Base-by-base conservation (phyloP, 1,284 basidiomycete genomes). In the Mycosarcoma maydis region DNA sequence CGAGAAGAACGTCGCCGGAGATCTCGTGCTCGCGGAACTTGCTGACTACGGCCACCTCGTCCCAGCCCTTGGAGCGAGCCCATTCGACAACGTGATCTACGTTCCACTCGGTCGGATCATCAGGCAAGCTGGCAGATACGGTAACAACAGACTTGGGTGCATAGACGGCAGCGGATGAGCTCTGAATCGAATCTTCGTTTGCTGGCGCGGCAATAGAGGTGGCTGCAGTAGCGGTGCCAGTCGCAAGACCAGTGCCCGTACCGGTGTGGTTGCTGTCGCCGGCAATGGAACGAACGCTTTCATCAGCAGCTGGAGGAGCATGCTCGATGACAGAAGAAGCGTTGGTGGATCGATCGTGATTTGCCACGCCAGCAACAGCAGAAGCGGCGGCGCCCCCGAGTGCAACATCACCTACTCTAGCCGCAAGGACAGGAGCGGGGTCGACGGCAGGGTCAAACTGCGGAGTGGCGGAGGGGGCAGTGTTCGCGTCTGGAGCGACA, bases 1-100 rank as follows among this genome's bases (percentile, higher is more conserved):
- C 94, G 53, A 98, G 87, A 5, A 98, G 87, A 20, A 98, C 91
- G 76, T 98, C 96, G 14, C 96, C 95, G 0, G 93, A 92, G 60
- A 99, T 98, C 83, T 99, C 95, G 87, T 99, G 94, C 53, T 81
- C 75, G 22, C 48, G 87, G 77, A 98, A 97, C 82, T 92, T 95
- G 70, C 88, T 87, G 66, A 90, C 66, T 13, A 78, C 89, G 2
- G 93, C 89, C 41, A 87, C 85, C 50, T 90, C 86, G 72, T 95
- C 93, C 71, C 98, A 96, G 5, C 90, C 90, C 83, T 91, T 92
- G 44, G 84, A 84, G 77, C 87, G 88, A 17, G 93, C 85, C 95
- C 95, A 99, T 2, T 90, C 89, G 3, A 94, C 86, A 8, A 98
- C 96, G 27, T 98, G 90, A 0, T 92, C 90, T 0, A 98, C 88